Evolutionary conservation across 805 yeast species (phyloP).

Genomic region (Clavispora vitiphila): DNA sequence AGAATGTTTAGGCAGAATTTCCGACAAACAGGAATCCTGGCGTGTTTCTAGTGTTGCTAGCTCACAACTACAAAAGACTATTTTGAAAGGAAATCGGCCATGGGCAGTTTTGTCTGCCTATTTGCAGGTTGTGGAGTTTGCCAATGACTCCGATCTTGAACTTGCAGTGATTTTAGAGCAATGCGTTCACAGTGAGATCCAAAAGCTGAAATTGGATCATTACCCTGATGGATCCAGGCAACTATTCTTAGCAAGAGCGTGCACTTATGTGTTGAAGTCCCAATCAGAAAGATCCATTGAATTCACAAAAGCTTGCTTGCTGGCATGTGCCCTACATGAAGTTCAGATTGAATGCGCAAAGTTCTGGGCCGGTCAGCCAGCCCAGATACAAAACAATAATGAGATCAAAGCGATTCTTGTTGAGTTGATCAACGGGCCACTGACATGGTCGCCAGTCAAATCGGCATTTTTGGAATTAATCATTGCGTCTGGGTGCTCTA

Average conservation of each 20-base stretch:
- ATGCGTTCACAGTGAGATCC: not conserved
- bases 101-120: not conserved
- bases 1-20: not conserved
- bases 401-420: constrained; percentile 1
- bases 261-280: not conserved
- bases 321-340: constrained; percentile 18
- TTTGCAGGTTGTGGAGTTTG: not conserved
- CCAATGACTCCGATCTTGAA: not conserved
- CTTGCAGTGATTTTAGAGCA: not conserved
- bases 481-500: not conserved
- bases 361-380: constrained; percentile 16
- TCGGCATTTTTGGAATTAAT: constrained; percentile 36
- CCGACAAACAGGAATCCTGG: not conserved
- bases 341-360: constrained; percentile 41
- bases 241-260: not conserved
- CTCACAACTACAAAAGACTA: not conserved
- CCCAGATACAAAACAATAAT: not conserved
- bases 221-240: not conserved
- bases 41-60: not conserved
- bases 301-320: not conserved
- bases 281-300: not conserved
- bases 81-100: not conserved
- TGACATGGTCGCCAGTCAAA: constrained; percentile 42
- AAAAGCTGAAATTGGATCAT: not conserved
- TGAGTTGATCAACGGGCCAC: constrained; percentile 17